A percentile compares a stretch with the other conserved stretches of the same genome.
phyloP scores from a whole-genome alignment of 1,139 yeast species.

The Arxiozyma heterogenica region DNA sequence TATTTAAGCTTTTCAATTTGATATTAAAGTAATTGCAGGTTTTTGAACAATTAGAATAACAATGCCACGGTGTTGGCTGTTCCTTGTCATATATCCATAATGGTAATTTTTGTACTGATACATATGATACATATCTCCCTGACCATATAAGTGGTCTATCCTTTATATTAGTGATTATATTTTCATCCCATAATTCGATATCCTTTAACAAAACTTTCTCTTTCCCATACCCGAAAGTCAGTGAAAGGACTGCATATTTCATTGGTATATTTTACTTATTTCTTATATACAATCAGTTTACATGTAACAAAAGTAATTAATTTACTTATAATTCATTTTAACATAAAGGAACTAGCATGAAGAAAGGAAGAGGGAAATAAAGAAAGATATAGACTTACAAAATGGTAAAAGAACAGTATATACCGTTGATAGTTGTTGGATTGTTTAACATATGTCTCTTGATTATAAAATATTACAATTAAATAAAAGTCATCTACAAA shows the following conservation, averaged over 20 bases:
- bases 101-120: slow-evolving; percentile 23
- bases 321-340: too few relatives aligned
- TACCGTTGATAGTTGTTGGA: not conserved
- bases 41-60: slow-evolving; percentile 22
- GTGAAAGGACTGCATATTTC: not conserved
- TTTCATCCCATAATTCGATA: slow-evolving; percentile 3
- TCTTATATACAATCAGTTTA: too few relatives aligned
- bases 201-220: not conserved
- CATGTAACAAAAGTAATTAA: too few relatives aligned
- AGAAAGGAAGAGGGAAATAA: too few relatives aligned
- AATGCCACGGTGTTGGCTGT: slow-evolving; percentile 2
- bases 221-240: not conserved
- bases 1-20: slow-evolving; percentile 14
- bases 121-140: slow-evolving; percentile 17
- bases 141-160: not conserved
- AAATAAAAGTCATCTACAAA: not conserved
- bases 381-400: too few relatives aligned
- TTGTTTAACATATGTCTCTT: not conserved
- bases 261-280: not conserved
- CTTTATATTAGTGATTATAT: not conserved
- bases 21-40: slow-evolving; percentile 22
- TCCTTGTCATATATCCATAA: slow-evolving; percentile 16
- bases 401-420: too few relatives aligned
- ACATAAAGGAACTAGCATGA: too few relatives aligned
- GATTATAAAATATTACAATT: not conserved